Percentiles rank a stretch among this genome's conserved stretches.
Evolutionary conservation across 306 rosid genomes (phyloP).

Genomic region (Potentilla sterilis): DNA sequence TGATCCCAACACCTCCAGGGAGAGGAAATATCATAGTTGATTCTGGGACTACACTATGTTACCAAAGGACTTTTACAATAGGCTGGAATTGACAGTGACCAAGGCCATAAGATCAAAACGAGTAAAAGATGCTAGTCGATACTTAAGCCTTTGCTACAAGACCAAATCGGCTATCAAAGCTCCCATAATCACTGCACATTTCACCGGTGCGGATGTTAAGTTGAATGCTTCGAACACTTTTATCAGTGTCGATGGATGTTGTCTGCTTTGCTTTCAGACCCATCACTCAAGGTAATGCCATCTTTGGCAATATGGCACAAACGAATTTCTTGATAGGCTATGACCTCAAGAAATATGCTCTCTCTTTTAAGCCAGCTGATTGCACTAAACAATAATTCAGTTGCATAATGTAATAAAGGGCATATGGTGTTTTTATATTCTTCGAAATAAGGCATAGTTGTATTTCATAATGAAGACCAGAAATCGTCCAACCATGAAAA

Average conservation of each 20-base stretch:
- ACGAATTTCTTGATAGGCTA: conserved; percentile 39
- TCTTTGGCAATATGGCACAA: conserved; percentile 44
- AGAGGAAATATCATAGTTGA: background rate
- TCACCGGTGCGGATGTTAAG: background rate
- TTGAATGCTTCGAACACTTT: background rate
- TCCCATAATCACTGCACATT: background rate
- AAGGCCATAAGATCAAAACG: background rate
- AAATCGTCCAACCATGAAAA: background rate
- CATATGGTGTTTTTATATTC: too few relatives aligned
- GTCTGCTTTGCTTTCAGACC: conserved; percentile 11
- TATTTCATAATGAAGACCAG: too few relatives aligned
- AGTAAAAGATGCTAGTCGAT: too few relatives aligned
- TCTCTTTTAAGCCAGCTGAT: conserved; percentile 38
- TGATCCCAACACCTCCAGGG: background rate
- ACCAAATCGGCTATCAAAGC: background rate
- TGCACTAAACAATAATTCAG: conserved; percentile 14
- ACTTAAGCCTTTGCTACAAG: background rate
- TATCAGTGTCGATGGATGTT: background rate
- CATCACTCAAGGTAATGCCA: background rate
- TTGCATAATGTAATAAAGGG: background rate
- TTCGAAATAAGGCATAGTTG: too few relatives aligned
- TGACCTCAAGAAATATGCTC: conserved; percentile 25
- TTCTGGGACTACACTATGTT: background rate
- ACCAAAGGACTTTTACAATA: background rate
- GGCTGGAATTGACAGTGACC: background rate